Evolutionary conservation across 352 stramenopile genomes (phyloP).

Genomic region (Globisporangium yorkense): DNA sequence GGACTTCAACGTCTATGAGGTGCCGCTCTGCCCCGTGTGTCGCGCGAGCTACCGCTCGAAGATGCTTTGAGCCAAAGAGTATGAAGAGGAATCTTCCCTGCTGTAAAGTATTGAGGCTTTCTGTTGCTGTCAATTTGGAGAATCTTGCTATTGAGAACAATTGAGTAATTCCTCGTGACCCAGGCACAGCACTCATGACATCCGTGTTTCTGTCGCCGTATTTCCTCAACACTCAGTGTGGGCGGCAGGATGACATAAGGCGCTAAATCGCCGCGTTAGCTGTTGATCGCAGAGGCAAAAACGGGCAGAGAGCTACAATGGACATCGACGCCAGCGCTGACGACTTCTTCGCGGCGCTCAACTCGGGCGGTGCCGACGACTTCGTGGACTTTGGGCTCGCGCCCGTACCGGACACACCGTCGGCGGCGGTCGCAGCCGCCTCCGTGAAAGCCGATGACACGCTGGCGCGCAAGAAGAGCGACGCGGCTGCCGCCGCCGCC

Average conservation of each 20-base stretch:
- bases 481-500: constrained; percentile 4
- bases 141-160: too few relatives aligned
- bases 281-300: not conserved
- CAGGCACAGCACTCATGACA: too few relatives aligned
- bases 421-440: not conserved
- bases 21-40: constrained; percentile 73
- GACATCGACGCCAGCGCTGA: constrained; percentile 69
- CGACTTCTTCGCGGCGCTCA: constrained; percentile 79
- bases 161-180: too few relatives aligned
- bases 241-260: too few relatives aligned
- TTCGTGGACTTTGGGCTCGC: constrained; percentile 47
- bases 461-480: constrained; percentile 35
- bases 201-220: too few relatives aligned
- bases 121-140: too few relatives aligned
- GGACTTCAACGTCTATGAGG: constrained; percentile 84
- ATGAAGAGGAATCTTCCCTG: not conserved
- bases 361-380: constrained; percentile 52
- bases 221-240: too few relatives aligned
- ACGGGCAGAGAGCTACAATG: constrained; percentile 22
- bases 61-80: not conserved
- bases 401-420: constrained; percentile 18
- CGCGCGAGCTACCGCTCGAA: constrained; percentile 31
- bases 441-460: not conserved
- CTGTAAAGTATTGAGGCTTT: too few relatives aligned
- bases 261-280: too few relatives aligned